Conservation (phyloP, 768 basidiomycete genomes). For the Albatrellus ellisii region DNA sequence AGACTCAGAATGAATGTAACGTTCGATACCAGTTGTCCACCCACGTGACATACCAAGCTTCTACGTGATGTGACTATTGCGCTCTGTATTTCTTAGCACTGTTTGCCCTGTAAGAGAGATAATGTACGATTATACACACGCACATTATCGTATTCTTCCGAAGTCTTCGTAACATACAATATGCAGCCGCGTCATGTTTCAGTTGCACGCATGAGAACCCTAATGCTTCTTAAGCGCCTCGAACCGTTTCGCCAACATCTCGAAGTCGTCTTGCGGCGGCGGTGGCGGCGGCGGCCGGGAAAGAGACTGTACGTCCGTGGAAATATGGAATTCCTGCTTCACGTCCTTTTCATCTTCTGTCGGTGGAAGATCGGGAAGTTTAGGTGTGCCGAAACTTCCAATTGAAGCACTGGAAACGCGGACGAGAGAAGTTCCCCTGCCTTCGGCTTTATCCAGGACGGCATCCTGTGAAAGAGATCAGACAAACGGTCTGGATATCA, state of each 20-base stretch:
- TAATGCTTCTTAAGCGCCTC: conserved; percentile 78
- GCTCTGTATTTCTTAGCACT: too few species aligned
- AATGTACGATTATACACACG: too few species aligned
- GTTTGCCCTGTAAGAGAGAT: too few species aligned
- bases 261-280: conserved; percentile 54
- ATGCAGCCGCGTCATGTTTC: neutral
- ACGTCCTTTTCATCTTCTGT: conserved; percentile 30
- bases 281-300: conserved; percentile 20
- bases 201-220: conserved; percentile 1
- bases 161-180: neutral
- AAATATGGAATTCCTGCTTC: conserved; percentile 15
- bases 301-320: conserved; percentile 15
- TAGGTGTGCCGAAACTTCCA: too few species aligned
- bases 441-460: neutral
- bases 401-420: too few species aligned
- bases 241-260: conserved; percentile 65
- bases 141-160: too few species aligned
- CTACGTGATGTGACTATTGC: too few species aligned
- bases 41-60: too few species aligned
- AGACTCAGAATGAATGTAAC: too few species aligned
- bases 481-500: neutral
- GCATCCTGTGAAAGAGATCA: neutral
- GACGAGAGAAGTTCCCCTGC: too few species aligned
- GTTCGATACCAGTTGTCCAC: too few species aligned
- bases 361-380: conserved; percentile 38